Evolutionary conservation across 495 filamentous ascomycete species (phyloP), one percentile per base, ranked within the genome.

Genomic region (Aspergillus cavernicola): DNA sequence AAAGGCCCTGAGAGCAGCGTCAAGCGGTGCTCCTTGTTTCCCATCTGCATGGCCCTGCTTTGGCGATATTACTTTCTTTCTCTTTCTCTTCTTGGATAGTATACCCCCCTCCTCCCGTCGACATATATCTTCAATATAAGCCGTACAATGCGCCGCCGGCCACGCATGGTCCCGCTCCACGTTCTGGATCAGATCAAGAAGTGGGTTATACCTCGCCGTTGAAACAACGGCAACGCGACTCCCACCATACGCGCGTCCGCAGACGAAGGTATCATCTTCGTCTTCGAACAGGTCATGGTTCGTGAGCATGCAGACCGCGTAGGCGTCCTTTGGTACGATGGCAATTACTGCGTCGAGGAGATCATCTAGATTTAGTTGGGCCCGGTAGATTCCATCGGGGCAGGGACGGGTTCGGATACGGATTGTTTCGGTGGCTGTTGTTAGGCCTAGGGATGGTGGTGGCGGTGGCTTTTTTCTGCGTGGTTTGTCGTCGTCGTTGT

Each of bases 221-320:
- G 78, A 82, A 1, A 88, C 81, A 6, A 87, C 78, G 1, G 75
- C 71, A 4, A 87, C 71, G 5, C 85, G 67, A 53, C 76, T 80
- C 1, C 76, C 81, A 12, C 84, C 85, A 54, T 86, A 88, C 13
- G 86, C 85, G 23, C 81, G 70, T 3, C 85, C 86, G 58, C 84
- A 87, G 52, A 77, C 82, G 53, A 86, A 88, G 24, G 80, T 78
- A 52, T 87, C 85, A 4, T 86, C 78, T 3, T 84, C 80, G 57
- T 80, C 78, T 59, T 88, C 83, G 62, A 81, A 88, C 33, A 88
- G 61, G 59, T 89, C 86, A 16, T 85, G 80, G 15, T 83, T 59
- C 0, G 81, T 65, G 4, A 88, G 57, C 44, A 88, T 52, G 6
- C 84, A 51, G 3, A 87, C 53, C 0, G 82, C 71, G 50, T 85